Evolutionary conservation across 1,284 basidiomycete species (phyloP).

Genomic region (Naganishia cerealis): DNA sequence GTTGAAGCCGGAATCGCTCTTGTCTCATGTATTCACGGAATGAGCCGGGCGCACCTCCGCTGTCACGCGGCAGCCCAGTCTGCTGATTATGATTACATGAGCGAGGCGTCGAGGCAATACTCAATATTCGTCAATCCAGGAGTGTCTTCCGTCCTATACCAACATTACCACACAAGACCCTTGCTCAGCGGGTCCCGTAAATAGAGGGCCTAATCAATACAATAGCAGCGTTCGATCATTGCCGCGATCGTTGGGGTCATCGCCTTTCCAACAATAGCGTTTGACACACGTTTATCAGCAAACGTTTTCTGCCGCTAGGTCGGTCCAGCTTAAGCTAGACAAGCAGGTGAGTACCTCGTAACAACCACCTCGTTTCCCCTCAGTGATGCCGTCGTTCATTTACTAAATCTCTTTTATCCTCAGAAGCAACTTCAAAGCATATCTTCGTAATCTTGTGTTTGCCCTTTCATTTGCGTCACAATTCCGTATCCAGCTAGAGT

Average conservation of each 20-base stretch:
- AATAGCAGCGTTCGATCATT: background rate
- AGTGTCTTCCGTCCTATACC: background rate
- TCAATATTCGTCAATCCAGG: background rate
- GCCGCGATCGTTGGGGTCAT: background rate
- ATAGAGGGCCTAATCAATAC: background rate
- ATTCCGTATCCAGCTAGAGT: background rate
- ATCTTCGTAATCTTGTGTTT: background rate
- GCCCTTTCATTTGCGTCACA: conserved; percentile 2
- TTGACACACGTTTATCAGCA: conserved; percentile 25
- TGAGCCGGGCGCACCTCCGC: conserved; percentile 1
- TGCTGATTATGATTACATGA: conserved; percentile 4
- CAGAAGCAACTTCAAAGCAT: background rate
- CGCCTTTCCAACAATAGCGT: background rate
- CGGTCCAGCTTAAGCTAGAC: background rate
- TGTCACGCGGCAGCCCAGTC: background rate
- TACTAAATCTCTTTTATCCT: background rate
- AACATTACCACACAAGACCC: background rate
- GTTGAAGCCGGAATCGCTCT: background rate
- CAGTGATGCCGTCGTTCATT: background rate
- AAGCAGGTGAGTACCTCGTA: background rate
- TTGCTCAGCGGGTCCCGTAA: background rate
- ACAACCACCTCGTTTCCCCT: too few species aligned
- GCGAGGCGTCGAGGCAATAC: background rate
- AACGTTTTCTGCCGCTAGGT: conserved; percentile 8
- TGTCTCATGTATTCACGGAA: conserved; percentile 1